A percentile compares a stretch with the other conserved stretches of the same genome.
These are phyloP conservation scores for Metarhizium rileyi DNA, from an alignment of 2,329 filamentous ascomycete species.

Conservation along the genomic window DNA sequence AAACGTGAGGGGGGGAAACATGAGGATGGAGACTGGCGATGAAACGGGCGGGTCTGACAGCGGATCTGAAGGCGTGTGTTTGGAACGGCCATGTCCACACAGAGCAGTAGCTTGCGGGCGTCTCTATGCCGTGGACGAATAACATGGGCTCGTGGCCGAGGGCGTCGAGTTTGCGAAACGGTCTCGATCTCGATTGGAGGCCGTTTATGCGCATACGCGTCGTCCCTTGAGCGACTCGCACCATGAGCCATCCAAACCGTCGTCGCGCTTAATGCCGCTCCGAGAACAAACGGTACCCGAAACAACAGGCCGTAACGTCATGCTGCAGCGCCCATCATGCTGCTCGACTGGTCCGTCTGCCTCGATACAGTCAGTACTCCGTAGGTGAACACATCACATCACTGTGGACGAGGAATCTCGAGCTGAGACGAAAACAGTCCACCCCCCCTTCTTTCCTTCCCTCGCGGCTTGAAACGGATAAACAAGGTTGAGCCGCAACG, in stretches of 20 bases:
- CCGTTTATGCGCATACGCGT: background rate
- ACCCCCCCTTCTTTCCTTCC: no score
- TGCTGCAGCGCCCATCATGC: no score
- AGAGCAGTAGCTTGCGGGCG: background rate
- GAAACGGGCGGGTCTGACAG: background rate
- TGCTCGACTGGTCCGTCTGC: no score
- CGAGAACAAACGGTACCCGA: background rate
- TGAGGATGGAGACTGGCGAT: background rate
- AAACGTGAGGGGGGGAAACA: no score
- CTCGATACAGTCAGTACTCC: no score
- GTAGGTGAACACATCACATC: no score
- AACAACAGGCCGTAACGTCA: background rate
- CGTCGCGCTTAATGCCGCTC: background rate
- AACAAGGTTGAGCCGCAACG: background rate
- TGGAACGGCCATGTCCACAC: background rate
- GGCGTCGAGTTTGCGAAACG: background rate
- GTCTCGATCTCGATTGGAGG: background rate
- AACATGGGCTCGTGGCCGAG: background rate
- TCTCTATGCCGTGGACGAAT: background rate
- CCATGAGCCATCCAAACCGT: background rate
- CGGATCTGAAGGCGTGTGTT: background rate
- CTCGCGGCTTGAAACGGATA: background rate
- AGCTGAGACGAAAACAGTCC: background rate
- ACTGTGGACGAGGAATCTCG: no score
- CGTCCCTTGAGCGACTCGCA: background rate